phyloP scores from a whole-genome alignment of 768 basidiomycete species.

The Fomitopsis serialis region DNA sequence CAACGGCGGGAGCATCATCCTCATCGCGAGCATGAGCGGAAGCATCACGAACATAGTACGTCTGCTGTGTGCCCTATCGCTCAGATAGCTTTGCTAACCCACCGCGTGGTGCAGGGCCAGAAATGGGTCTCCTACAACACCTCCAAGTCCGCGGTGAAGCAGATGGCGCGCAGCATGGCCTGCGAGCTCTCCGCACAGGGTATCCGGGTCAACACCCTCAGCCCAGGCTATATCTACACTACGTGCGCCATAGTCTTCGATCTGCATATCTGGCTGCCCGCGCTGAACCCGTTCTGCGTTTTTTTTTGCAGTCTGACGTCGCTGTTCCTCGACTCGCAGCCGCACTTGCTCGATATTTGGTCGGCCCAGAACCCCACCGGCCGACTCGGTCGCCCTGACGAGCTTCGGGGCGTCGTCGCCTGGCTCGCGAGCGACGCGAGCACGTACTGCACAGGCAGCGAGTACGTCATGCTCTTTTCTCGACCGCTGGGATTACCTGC shows the following conservation, averaged over 20 bases:
- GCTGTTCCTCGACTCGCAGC: constrained; percentile 57
- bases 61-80: neutral
- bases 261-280: neutral
- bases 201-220: constrained; percentile 71
- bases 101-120: constrained; percentile 44
- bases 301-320: constrained; percentile 54
- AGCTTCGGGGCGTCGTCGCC: constrained; percentile 60
- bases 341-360: constrained; percentile 59
- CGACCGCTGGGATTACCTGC: neutral
- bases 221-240: constrained; percentile 75
- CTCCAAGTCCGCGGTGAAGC: constrained; percentile 70
- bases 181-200: constrained; percentile 60
- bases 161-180: constrained; percentile 78
- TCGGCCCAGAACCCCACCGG: constrained; percentile 61
- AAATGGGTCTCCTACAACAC: constrained; percentile 69
- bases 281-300: no score
- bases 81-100: no score
- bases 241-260: neutral
- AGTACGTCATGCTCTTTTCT: constrained; percentile 27
- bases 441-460: constrained; percentile 75
- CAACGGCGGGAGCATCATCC: constrained; percentile 31
- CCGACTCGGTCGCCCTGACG: constrained; percentile 62
- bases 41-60: constrained; percentile 58
- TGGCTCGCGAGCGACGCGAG: constrained; percentile 45
- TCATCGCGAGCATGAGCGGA: constrained; percentile 37